Percentiles rank a stretch among this genome's conserved stretches.
phyloP scores from a whole-genome alignment of 345 rosid species.

The Barbarea vulgaris region DNA sequence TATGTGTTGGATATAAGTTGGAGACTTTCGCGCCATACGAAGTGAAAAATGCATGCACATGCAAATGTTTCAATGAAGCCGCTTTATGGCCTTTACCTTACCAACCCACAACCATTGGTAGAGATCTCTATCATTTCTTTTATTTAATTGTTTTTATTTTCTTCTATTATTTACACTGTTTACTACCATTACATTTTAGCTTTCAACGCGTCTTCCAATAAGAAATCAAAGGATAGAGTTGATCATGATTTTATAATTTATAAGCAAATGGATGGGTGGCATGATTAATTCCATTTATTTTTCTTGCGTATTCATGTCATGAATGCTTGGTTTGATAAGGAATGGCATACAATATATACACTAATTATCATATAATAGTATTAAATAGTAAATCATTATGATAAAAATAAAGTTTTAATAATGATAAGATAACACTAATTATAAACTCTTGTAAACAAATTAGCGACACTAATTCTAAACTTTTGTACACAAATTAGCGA shows the following conservation, averaged over 20 bases:
- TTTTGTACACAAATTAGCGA: neutral
- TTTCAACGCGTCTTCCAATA: neutral
- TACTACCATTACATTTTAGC: neutral
- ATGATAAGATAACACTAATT: conserved; percentile 1
- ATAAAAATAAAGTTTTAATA: neutral
- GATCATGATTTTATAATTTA: neutral
- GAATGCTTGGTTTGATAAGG: conserved; percentile 11
- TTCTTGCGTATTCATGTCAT: conserved; percentile 8
- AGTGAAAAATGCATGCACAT: conserved; percentile 30
- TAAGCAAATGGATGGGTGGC: neutral
- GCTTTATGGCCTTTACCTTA: conserved; percentile 1
- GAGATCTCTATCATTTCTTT: neutral
- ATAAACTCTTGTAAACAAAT: neutral
- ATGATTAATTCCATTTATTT: neutral
- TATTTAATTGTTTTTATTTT: neutral
- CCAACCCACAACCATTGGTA: conserved; percentile 12
- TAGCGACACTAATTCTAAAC: neutral
- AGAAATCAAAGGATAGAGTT: neutral
- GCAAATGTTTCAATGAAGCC: conserved; percentile 27
- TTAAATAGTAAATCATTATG: neutral
- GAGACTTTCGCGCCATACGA: conserved; percentile 3
- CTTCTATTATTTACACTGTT: neutral
- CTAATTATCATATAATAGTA: neutral
- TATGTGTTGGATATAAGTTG: neutral
- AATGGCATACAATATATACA: neutral